Percentiles rank a stretch among this genome's conserved stretches.
phyloP scores from a whole-genome alignment of 495 filamentous ascomycete species.

The Lepidopterella palustris region DNA sequence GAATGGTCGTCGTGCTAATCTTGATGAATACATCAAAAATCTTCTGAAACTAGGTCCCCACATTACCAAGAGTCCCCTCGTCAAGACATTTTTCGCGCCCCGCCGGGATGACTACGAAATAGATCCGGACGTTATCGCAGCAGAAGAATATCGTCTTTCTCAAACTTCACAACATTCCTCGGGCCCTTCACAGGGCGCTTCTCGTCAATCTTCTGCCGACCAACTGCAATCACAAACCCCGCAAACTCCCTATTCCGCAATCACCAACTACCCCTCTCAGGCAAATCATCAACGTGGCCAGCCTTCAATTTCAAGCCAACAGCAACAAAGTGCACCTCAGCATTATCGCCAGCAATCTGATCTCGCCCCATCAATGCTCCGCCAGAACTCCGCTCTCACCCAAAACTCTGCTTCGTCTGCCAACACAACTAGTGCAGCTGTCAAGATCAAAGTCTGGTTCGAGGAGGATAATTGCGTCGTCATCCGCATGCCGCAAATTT shows the following conservation, averaged over 20 bases:
- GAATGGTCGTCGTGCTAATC: constrained; percentile 79
- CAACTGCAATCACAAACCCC: constrained; percentile 22
- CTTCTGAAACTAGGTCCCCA: constrained; percentile 75
- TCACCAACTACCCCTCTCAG: constrained; percentile 36
- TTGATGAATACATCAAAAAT: constrained; percentile 92
- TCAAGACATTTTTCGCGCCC: constrained; percentile 85
- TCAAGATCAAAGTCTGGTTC: constrained; percentile 88
- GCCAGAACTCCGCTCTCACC: constrained; percentile 40
- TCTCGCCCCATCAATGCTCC: constrained; percentile 20
- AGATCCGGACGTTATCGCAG: constrained; percentile 42
- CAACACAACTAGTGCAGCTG: constrained; percentile 39
- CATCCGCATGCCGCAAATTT: constrained; percentile 76
- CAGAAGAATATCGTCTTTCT: constrained; percentile 30
- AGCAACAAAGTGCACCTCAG: constrained; percentile 23
- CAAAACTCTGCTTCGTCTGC: constrained; percentile 44
- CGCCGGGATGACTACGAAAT: constrained; percentile 89
- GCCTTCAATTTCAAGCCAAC: constrained; percentile 40
- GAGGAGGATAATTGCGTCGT: constrained; percentile 86
- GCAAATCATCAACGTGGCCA: constrained; percentile 55
- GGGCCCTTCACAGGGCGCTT: constrained; percentile 43
- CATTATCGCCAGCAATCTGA: constrained; percentile 10
- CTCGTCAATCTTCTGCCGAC: constrained; percentile 59
- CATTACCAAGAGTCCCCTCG: constrained; percentile 73
- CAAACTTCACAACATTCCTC: constrained; percentile 22
- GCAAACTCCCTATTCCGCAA: constrained; percentile 19